Evolutionary conservation across 352 stramenopile genomes (phyloP), one percentile per base, ranked within the genome.

Genomic region (Globisporangium canariense): DNA sequence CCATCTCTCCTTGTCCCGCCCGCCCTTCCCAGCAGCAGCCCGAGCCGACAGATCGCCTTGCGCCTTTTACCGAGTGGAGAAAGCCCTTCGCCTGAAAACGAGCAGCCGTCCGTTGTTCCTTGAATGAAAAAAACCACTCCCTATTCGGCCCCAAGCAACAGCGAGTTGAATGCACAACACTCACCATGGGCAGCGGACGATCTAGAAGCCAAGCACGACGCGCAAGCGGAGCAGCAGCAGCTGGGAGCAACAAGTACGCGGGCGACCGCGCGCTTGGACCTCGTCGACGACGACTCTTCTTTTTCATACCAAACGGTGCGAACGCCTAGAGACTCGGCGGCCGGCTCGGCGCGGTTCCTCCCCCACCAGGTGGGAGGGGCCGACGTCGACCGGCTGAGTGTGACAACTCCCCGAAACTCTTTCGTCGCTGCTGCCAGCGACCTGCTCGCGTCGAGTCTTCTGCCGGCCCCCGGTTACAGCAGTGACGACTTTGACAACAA

Each of bases 301-400:
- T 84, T 76, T 77, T 88, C 70, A 49, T 89, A 88, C 77, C 77
- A 67, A 68, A 71, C 65, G 69, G 73, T 75, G 75, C 75, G 53
- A 76, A 91, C 82, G 79, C 76, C 82, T 88, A 88, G 75, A 70
- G 77, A 70, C 54, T 71, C 67, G 57, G 64, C 47, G 54, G 69
- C 58, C 62, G 68, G 75, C 50, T 32, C 54, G 16, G 58, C 61
- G 30, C 74, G 62, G 58, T 57, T 62, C 53, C 49, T 67, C 22
- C 36, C 36, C 28, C 51, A 38, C 4, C 16, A 25, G 16, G 51
- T 20, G 16, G 51, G 51, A 41, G 51, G 25, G 38, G 49, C 43
- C 20, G 67, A 64, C 16, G 43, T 11, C 16, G 62, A 47, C 43
- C 45, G 63, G 53, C 58, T 54, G 45, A 69, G 51, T 74, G 40